Evolutionary conservation across 1,139 yeast genomes (phyloP), one percentile per base, ranked within the genome.

Genomic region (Wickerhamomyces sp.): DNA sequence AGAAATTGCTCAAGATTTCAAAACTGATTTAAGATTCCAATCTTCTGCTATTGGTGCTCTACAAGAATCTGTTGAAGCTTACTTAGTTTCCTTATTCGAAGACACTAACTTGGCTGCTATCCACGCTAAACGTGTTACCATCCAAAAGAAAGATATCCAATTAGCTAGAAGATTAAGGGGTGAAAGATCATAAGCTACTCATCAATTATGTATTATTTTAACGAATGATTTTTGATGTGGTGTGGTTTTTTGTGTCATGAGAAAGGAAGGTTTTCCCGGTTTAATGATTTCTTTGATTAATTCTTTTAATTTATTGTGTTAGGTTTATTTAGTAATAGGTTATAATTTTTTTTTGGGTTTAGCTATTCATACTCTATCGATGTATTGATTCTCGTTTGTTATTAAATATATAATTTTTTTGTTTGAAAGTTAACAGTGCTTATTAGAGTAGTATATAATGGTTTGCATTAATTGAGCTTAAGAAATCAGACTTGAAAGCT

Each of bases 121-220:
- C 63, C 97, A 90, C 78, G 97, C 97, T 65, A 90, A 90, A 90
- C 87, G 97, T 80, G 97, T 90, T 64, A 90, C 97, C 57, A 90
- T 90, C 72, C 97, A 90, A 78, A 92, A 90, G 95, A 90, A 90
- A 83, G 97, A 90, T 71, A 89, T 90, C 70, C 96, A 89, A 74
- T 84, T 90, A 68, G 97, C 97, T 57, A 89, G 97, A 81, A 92
- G 97, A 83, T 84, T 90, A 69, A 89, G 97, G 78, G 97, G 97
- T 70, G 97, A 83, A 75, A 82, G 92, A 80, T 76, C 87, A 58
- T 81, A 76, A 30, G 25, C 16, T 30, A 14, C 7, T 28, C 5
- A 16, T 27, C 17, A 27, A 5, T 13, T 14, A n/a, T 27, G n/a
- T n/a, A 14, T 10, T 15, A 14, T 13, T 6, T 7, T 24, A 24